Evolutionary conservation across 2,329 filamentous ascomycete genomes (phyloP).

Genomic region (Talaromyces sp.): DNA sequence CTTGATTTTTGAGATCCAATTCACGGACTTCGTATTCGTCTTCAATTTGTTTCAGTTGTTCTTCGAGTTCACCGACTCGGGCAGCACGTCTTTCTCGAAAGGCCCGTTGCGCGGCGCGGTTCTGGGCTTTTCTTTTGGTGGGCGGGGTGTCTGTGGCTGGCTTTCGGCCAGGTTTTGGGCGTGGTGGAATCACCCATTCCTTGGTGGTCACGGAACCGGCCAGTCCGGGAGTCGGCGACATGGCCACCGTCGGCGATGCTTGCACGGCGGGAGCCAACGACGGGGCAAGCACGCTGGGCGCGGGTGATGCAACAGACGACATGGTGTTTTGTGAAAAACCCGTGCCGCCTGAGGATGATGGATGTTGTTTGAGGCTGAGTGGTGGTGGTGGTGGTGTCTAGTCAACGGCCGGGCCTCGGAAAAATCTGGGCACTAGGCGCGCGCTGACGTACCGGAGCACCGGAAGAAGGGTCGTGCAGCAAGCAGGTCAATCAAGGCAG

Average conservation of each 20-base stretch:
- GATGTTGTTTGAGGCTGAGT: neutral
- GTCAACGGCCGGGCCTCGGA: neutral
- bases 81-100: constrained; percentile 85
- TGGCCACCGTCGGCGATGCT: constrained; percentile 17
- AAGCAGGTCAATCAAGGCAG: neutral
- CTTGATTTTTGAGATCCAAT: constrained; percentile 51
- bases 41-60: constrained; percentile 45
- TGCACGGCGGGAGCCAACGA: constrained; percentile 27
- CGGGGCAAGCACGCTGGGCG: constrained; percentile 11
- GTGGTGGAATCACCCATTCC: constrained; percentile 79
- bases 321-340: neutral
- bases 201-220: constrained; percentile 63
- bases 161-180: constrained; percentile 87
- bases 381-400: neutral
- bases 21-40: constrained; percentile 41
- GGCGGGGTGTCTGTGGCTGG: constrained; percentile 88
- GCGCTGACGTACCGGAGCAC: neutral
- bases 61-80: constrained; percentile 65
- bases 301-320: constrained; percentile 3
- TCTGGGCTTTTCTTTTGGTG: constrained; percentile 91
- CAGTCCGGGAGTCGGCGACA: constrained; percentile 29
- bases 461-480: neutral
- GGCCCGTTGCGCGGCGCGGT: constrained; percentile 82
- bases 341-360: neutral
- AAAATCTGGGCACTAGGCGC: neutral